These are phyloP conservation scores for Cordyceps fumosorosea DNA, from an alignment of 2,329 filamentous ascomycete genomes.

Conservation along the genomic window DNA sequence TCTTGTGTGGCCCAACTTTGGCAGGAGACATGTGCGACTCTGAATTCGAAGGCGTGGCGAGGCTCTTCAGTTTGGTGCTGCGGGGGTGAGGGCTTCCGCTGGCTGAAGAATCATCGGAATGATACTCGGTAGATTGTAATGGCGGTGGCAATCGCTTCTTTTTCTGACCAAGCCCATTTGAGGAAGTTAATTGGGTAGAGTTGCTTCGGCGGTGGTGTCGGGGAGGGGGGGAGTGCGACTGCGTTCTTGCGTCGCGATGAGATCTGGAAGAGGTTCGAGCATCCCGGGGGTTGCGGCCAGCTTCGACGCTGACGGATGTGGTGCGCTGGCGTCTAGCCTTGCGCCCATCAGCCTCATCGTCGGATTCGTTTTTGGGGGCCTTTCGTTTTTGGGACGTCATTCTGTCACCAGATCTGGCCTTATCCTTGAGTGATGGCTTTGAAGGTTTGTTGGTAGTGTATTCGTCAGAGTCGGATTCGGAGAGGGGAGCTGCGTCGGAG, in stretches of 20 bases:
- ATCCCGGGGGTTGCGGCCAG: conserved; percentile 26
- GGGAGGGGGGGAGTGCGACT: conserved; percentile 55
- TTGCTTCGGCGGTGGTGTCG: conserved; percentile 55
- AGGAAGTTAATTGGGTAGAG: conserved; percentile 55
- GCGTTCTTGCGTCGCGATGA: conserved; percentile 26
- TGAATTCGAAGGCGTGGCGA: conserved; percentile 49
- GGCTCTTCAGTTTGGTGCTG: conserved; percentile 49
- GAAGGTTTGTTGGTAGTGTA: conserved; percentile 34
- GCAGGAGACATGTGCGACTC: conserved; percentile 59
- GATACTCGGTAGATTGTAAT: conserved; percentile 56
- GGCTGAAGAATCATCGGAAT: conserved; percentile 60
- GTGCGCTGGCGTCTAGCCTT: conserved; percentile 49
- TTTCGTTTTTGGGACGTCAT: conserved; percentile 47
- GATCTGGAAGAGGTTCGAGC: conserved; percentile 27
- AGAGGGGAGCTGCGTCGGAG: conserved; percentile 35
- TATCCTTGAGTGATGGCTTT: conserved; percentile 38
- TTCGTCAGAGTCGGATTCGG: conserved; percentile 52
- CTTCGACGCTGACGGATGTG: conserved; percentile 37
- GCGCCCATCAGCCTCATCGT: conserved; percentile 49
- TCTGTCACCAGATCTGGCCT: conserved; percentile 41
- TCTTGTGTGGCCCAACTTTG: conserved; percentile 68
- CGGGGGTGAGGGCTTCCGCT: conserved; percentile 54
- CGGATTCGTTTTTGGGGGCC: conserved; percentile 46
- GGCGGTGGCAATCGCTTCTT: conserved; percentile 57
- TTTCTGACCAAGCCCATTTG: conserved; percentile 51